Evolutionary conservation across 148 eudicot genomes (phyloP).

Genomic region (Salicornia ramosissima): DNA sequence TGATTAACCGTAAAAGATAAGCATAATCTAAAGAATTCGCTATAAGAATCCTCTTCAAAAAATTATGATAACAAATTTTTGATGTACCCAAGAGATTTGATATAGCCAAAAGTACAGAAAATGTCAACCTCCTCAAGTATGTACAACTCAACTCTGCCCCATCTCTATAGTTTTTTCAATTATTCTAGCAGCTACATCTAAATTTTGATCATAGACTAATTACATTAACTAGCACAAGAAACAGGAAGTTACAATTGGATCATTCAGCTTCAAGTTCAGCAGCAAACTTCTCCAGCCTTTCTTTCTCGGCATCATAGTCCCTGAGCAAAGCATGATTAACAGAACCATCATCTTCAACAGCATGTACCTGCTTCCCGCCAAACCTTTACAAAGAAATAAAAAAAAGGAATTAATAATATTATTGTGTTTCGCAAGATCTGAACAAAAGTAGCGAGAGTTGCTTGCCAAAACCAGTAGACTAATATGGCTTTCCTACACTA

Average conservation of each 20-base stretch:
- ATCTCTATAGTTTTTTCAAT: no score
- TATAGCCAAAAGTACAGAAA: neutral
- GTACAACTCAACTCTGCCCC: constrained; percentile 10
- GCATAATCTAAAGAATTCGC: neutral
- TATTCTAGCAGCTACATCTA: neutral
- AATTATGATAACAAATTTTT: neutral
- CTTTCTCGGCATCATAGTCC: constrained; percentile 61
- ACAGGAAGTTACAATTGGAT: neutral
- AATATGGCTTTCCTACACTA: no score
- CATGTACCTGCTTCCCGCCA: constrained; percentile 75
- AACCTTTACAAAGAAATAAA: constrained; percentile 44
- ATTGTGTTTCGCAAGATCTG: neutral
- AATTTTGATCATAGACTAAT: neutral
- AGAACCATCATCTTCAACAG: constrained; percentile 77
- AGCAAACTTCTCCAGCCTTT: constrained; percentile 71
- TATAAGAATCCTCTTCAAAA: neutral
- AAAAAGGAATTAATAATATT: neutral
- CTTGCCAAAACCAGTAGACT: neutral
- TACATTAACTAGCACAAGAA: neutral
- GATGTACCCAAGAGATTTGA: no score
- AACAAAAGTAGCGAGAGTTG: neutral
- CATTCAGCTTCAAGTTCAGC: constrained; percentile 84
- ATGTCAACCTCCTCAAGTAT: constrained; percentile 1
- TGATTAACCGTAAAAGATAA: neutral
- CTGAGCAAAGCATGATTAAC: constrained; percentile 70